Evolutionary conservation across 495 filamentous ascomycete species (phyloP), one percentile per base, ranked within the genome.

Genomic region (Penicillium nucicola): DNA sequence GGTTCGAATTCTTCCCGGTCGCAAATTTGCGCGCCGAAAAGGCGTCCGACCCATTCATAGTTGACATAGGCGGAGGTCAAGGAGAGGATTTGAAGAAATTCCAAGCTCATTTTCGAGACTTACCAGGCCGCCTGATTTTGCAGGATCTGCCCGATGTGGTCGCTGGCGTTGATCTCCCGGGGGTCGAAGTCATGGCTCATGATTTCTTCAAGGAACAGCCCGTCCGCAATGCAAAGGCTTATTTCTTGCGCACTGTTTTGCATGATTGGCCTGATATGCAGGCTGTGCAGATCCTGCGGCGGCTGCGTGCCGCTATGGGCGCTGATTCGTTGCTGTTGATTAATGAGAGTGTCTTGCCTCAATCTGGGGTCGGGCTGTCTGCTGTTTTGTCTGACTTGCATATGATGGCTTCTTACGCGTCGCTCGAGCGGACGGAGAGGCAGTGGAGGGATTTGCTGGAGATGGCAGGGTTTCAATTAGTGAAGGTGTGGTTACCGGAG

Each of bases 31-130:
- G 17, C 11, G 39, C 39, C 9, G 13, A 28, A 11, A 31, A 30
- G 8, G 32, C 32, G 3, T 11, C 37, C 17, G 48, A 62, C 33
- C 25, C 52, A 10, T 41, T 58, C 7, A 50, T 82, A 20, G 77
- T 83, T 23, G 80, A 84, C 55, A 46, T 85, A 0, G 83, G 81
- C 20, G 81, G 82, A 3, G 68, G 68, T 12, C 68, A 78, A 42
- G 81, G 82, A 0, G 79, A 83, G 48, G 76, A 81, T 15, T 68
- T 67, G 31, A 62, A 71, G 15, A 75, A 72, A 11, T 58, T 85
- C 25, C 79, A 77, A 14, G 48, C 61, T 34, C 36, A 35, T 28
- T 84, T 75, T 45, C 59, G 65, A 39, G 65, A 74, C 36, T 66
- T 82, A 43, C 50, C 51, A 3, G 54, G 48, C 7, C 61, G 66